Evolutionary conservation across 2,329 filamentous ascomycete species (phyloP).

Genomic region (Thelonectria discophora): DNA sequence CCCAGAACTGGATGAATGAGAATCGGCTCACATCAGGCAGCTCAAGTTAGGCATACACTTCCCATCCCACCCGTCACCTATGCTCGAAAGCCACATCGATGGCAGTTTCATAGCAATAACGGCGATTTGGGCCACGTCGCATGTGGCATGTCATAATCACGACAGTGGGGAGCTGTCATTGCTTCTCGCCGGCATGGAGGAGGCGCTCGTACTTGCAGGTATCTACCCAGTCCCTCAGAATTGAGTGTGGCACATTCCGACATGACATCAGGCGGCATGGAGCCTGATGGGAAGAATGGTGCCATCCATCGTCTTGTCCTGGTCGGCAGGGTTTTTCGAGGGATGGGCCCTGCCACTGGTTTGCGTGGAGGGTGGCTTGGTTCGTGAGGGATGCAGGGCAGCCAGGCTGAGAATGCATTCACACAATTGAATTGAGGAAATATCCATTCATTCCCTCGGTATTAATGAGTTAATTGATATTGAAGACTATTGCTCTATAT

Average conservation of each 20-base stretch:
- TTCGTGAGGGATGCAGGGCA: neutral
- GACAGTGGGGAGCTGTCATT: neutral
- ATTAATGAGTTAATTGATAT: neutral
- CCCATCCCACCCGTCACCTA: too few species aligned
- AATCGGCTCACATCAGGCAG: too few species aligned
- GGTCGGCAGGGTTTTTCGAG: neutral
- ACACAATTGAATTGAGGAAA: neutral
- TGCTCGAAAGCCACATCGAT: too few species aligned
- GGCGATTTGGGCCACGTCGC: neutral
- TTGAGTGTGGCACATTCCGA: neutral
- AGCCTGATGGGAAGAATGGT: conserved; percentile 1
- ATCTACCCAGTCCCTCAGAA: too few species aligned
- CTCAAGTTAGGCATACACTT: too few species aligned
- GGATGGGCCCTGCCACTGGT: neutral
- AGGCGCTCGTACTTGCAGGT: too few species aligned
- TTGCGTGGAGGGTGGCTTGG: neutral
- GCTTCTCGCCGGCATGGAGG: too few species aligned
- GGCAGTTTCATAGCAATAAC: neutral
- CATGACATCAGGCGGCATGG: conserved; percentile 17
- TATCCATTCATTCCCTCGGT: too few species aligned
- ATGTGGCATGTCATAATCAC: neutral
- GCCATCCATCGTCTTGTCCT: conserved; percentile 8
- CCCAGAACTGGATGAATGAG: too few species aligned
- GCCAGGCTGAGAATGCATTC: neutral
- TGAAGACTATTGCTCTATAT: too few species aligned